Evolutionary conservation across 1,139 yeast species (phyloP).

Genomic region (Yamadazyma atlantica): DNA sequence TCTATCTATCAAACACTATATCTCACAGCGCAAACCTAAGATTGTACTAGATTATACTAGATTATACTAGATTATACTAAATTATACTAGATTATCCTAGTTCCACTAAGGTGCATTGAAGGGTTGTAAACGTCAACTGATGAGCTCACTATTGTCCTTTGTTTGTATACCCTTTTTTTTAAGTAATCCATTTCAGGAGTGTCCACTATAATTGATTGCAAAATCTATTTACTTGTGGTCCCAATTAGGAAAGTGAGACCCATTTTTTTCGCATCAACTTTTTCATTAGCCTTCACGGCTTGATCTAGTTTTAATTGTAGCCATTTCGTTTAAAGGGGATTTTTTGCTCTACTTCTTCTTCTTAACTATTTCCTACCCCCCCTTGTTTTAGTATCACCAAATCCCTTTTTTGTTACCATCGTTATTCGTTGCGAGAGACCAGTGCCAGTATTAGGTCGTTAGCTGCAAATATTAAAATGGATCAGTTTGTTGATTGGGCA

Average conservation of each 20-base stretch:
- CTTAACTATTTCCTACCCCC: not conserved
- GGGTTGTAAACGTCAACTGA: not conserved
- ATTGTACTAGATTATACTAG: too few species aligned
- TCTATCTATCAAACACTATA: too few species aligned
- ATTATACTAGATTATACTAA: too few species aligned
- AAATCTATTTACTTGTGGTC: conserved; percentile 1
- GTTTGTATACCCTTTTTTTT: conserved; percentile 1
- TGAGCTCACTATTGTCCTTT: conserved; percentile 1
- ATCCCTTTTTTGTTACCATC: not conserved
- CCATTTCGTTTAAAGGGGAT: not conserved
- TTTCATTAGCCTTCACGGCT: not conserved
- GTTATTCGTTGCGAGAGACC: too few species aligned
- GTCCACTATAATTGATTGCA: not conserved
- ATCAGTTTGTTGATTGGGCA: conserved; percentile 38
- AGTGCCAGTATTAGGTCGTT: not conserved
- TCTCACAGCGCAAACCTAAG: too few species aligned
- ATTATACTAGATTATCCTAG: too few species aligned
- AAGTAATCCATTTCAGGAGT: not conserved
- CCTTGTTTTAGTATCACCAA: not conserved
- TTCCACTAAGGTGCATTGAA: too few species aligned
- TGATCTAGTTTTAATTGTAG: not conserved
- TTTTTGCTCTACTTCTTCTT: not conserved
- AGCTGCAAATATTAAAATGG: conserved; percentile 20
- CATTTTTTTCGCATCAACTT: conserved; percentile 1
- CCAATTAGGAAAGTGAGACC: not conserved